Evolutionary conservation across 768 basidiomycete genomes (phyloP), one percentile per base, ranked within the genome.

Genomic region (Dentipellis fragilis): DNA sequence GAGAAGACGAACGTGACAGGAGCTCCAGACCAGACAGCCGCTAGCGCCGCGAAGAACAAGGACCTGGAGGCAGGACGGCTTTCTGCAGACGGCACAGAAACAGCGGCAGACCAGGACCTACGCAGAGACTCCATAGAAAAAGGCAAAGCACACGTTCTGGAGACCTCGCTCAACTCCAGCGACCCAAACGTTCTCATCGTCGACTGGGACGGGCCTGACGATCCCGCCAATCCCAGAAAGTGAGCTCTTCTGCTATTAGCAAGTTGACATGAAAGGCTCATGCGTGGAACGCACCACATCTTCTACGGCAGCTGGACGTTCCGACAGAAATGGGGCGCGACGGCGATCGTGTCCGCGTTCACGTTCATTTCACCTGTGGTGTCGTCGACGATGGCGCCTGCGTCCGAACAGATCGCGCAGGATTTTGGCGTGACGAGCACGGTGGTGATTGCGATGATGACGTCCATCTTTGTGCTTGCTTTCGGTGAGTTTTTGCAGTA

Each of bases 311-410:
- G 58, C 55, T 59, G 58, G 58, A 51, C 3, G 17, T 54, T 48
- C 23, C 21, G 12, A 42, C 19, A 57, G 53, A 59, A 59, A 36
- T 59, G 58, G 58, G 29, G 73, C 0, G 79, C 79, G 0, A 84
- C 80, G 0, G 58, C 76, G 14, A 72, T 84, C 19, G 29, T 29
- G 3, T 29, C 29, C 29, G 29, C 29, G 6, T 29, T 29, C 29
- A 29, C 29, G 6, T 29, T 29, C 29, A 29, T 29, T 6, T 29
- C 29, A 6, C 29, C 29, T 6, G 29, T 29, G 3, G 29, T 29
- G 0, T 90, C 88, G 4, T 79, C 85, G 4, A 87, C 87, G 81
- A 71, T 88, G 1, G 83, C 88, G 0, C 87, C 87, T 0, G 87
- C 86, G 0, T 70, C 74, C 0, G 57, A 59, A 3, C 74, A 80